Percentiles rank a stretch among this genome's conserved stretches.
These are phyloP conservation scores for Mytilinidion resinicola DNA, from an alignment of 495 filamentous ascomycete genomes.

Conservation along the genomic window DNA sequence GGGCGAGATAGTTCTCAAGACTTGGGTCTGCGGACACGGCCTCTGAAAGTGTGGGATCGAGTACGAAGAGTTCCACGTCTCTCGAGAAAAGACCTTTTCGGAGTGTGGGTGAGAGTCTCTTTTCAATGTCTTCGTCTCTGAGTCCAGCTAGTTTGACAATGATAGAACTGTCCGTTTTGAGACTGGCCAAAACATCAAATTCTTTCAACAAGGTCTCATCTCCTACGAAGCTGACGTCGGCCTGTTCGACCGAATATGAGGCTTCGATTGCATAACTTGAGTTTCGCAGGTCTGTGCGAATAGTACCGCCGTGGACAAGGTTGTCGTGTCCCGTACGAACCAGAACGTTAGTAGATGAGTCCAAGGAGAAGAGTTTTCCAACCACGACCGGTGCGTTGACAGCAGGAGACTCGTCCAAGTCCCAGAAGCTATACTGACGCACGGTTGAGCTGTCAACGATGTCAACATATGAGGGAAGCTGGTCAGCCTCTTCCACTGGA, in stretches of 20 bases:
- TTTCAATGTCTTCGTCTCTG: constrained; percentile 85
- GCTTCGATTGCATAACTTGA: constrained; percentile 78
- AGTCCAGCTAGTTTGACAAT: constrained; percentile 68
- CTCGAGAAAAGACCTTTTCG: constrained; percentile 63
- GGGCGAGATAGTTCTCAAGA: constrained; percentile 54
- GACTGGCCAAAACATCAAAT: constrained; percentile 61
- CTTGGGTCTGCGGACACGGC: constrained; percentile 52
- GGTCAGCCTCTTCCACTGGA: constrained; percentile 43
- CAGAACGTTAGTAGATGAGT: constrained; percentile 71
- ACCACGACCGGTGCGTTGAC: constrained; percentile 58
- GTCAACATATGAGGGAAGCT: constrained; percentile 41
- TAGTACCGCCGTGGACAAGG: constrained; percentile 72
- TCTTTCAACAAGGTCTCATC: constrained; percentile 71
- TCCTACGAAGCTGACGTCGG: constrained; percentile 72
- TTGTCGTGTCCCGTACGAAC: constrained; percentile 75
- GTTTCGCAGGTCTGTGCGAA: constrained; percentile 79
- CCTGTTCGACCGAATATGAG: constrained; percentile 68
- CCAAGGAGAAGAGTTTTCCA: constrained; percentile 64
- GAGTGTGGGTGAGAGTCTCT: constrained; percentile 64
- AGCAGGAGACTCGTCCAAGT: constrained; percentile 67
- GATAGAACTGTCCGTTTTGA: constrained; percentile 66
- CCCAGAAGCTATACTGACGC: constrained; percentile 91
- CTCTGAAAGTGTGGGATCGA: constrained; percentile 63
- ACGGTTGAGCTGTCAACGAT: constrained; percentile 41
- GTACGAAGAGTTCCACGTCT: constrained; percentile 59